Conservation (phyloP, 805 yeast genomes). For the Yarrowia porcina region DNA sequence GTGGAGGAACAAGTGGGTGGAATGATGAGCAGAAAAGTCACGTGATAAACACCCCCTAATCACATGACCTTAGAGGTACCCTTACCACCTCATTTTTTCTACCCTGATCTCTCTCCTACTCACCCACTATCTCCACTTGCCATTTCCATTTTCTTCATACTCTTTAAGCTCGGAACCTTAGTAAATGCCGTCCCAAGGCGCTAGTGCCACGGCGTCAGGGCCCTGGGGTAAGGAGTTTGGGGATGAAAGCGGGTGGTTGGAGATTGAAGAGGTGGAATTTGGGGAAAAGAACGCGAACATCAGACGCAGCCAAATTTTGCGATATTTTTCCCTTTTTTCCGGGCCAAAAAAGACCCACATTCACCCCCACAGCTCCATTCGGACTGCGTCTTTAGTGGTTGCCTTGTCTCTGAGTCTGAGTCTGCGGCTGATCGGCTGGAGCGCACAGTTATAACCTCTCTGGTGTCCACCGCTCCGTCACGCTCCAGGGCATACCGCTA, state of each 20-base stretch:
- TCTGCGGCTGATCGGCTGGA: constrained; percentile 18
- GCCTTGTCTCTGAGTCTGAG: constrained; percentile 15
- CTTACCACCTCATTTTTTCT: not conserved
- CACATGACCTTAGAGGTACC: too few relatives aligned
- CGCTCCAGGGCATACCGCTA: constrained; percentile 18
- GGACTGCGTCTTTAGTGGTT: constrained; percentile 12
- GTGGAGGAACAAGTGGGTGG: not conserved
- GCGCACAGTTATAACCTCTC: constrained; percentile 22
- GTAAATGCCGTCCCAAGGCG: constrained; percentile 25
- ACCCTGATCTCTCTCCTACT: not conserved
- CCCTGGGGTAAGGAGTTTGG: constrained; percentile 10
- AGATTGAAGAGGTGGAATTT: too few relatives aligned
- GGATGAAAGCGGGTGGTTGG: not conserved
- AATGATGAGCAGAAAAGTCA: not conserved
- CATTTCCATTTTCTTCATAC: not conserved
- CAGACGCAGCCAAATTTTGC: not conserved
- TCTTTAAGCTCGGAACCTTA: constrained; percentile 17
- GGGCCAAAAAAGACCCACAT: too few relatives aligned
- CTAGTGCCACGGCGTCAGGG: constrained; percentile 25
- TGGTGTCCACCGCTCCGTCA: not conserved
- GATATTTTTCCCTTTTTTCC: too few relatives aligned
- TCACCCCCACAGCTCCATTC: too few relatives aligned
- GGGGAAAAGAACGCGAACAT: not conserved
- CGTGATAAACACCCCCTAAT: not conserved
- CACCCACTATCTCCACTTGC: constrained; percentile 11